phyloP scores from a whole-genome alignment of 371 early-diverging fungal species.

The Mortierella sp. region DNA sequence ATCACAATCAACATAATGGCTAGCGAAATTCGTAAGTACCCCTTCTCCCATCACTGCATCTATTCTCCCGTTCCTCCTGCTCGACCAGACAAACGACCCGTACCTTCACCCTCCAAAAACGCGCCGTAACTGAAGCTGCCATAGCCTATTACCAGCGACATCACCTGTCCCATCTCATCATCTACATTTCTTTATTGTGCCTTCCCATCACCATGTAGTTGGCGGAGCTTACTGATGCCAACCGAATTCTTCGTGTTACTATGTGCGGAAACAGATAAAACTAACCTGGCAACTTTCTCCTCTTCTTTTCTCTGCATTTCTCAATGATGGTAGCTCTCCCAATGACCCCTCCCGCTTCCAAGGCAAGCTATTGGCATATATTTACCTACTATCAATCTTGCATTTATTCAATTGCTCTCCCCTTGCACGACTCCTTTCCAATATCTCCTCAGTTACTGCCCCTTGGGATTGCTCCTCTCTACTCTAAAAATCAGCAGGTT shows the following conservation, averaged over 20 bases:
- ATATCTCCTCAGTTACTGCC: conserved; percentile 8
- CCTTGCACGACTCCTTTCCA: conserved; percentile 6
- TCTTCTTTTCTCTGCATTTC: neutral
- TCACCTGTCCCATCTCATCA: neutral
- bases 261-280: neutral
- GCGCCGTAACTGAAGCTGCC: neutral
- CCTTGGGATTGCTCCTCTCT: conserved; percentile 5
- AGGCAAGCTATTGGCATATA: conserved; percentile 35
- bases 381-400: neutral
- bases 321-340: conserved; percentile 28
- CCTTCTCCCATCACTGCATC: neutral
- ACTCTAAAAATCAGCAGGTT: conserved; percentile 4
- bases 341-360: conserved; percentile 46
- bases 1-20: conserved; percentile 9
- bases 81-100: neutral
- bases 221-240: no score
- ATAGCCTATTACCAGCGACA: no score
- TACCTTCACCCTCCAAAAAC: neutral
- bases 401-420: conserved; percentile 1
- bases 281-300: neutral
- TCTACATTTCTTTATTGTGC: neutral
- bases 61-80: neutral
- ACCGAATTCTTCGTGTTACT: no score
- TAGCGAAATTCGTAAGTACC: conserved; percentile 8
- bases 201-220: neutral